Base-by-base conservation (phyloP, 345 rosid species). In the Excoecaria agallocha region DNA sequence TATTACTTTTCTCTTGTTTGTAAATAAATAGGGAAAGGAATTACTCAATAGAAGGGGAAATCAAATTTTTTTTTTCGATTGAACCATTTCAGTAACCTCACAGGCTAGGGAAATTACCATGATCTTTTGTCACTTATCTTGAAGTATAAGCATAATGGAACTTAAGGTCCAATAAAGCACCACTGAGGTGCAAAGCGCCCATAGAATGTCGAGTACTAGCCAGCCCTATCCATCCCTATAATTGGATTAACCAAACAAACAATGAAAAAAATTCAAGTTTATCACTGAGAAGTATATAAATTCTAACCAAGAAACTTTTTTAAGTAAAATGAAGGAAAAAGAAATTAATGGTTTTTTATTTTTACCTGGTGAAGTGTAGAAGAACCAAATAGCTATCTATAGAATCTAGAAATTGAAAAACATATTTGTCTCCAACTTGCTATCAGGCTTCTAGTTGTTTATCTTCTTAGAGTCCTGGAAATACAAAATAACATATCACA, bases 161-260 rank as follows among this genome's bases (percentile, higher is more conserved):
- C 72, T 88, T 91, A 71, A 87, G 94, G 76, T 95, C 97, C 76
- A 93, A 86, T 50, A 91, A 82, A 77, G 87, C 87, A 65, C 87
- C 71, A 71, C 82, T 95, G 76, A 95, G 54, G n/a, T 98, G 91
- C 8, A 85, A 91, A 57, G 90, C 75, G 51, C 99, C 99, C 99
- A 95, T 91, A 4, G 98, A 89, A 73, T 93, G 97, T 41, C 97
- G 80, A 50, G 98, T 94, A 82, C 97, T 84, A 6, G 98, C 94
- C 69, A 95, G 70, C 66, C 93, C 94, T 67, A 95, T 72, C 99
- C 99, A 95, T 67, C 98, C 99, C 98, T 95, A 68, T 61, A 71
- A 67, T 70, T 69, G 54, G 68, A 3, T 20, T 1, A 6, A 19
- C 17, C 0, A n/a, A 13, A 25, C 56, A 8, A 19, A 6, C 60